A percentile compares a stretch with the other conserved stretches of the same genome.
Evolutionary conservation across 306 rosid genomes (phyloP).

Genomic region (Vigna hirtella): DNA sequence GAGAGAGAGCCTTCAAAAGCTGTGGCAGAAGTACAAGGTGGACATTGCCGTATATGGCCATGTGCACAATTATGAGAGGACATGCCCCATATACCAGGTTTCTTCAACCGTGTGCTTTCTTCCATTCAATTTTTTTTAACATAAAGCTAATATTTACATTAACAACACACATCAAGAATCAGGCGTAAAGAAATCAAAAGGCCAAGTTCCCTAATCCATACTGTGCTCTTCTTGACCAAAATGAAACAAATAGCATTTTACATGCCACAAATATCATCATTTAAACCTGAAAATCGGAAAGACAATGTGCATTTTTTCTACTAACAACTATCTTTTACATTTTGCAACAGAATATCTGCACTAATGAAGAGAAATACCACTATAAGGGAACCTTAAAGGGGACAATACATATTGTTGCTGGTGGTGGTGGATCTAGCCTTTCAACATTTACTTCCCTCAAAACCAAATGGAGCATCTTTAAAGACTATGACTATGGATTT

Average conservation of each 20-base stretch:
- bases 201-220: background rate
- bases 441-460: slow-evolving; percentile 62
- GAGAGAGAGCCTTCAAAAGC: slow-evolving; percentile 81
- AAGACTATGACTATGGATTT: slow-evolving; percentile 74
- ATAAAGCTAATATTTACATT: background rate
- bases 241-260: background rate
- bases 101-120: slow-evolving; percentile 32
- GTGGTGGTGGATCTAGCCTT: slow-evolving; percentile 83
- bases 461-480: slow-evolving; percentile 80
- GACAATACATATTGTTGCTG: slow-evolving; percentile 88
- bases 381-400: slow-evolving; percentile 77
- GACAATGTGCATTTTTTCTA: slow-evolving; percentile 26
- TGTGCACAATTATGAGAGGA: slow-evolving; percentile 89
- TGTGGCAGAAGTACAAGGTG: slow-evolving; percentile 91
- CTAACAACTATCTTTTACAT: slow-evolving; percentile 9
- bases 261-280: slow-evolving; percentile 10
- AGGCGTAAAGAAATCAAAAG: background rate
- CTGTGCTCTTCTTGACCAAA: slow-evolving; percentile 9
- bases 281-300: slow-evolving; percentile 15
- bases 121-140: slow-evolving; percentile 5
- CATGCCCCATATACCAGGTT: slow-evolving; percentile 94
- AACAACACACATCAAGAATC: slow-evolving; percentile 4
- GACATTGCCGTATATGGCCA: slow-evolving; percentile 92
- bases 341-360: slow-evolving; percentile 71
- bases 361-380: slow-evolving; percentile 67